A percentile compares a stretch with the other conserved stretches of the same genome.
Evolutionary conservation across 164 flowering plant species (phyloP).

Genomic region (Kingdonia uniflora): DNA sequence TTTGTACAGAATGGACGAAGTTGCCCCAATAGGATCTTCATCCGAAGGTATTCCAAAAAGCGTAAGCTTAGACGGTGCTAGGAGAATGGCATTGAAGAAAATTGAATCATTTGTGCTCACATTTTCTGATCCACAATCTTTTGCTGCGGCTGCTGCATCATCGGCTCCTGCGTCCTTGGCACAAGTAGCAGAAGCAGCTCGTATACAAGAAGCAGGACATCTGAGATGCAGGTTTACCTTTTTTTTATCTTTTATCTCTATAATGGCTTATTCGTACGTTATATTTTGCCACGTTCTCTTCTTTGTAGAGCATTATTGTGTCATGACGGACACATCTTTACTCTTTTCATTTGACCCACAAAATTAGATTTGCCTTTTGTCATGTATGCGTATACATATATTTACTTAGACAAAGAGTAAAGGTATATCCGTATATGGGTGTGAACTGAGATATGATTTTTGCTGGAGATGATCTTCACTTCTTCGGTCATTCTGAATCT

Average conservation of each 20-base stretch:
- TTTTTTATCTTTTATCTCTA: neutral
- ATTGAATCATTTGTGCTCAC: constrained; percentile 71
- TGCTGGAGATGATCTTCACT: too few relatives aligned
- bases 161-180: constrained; percentile 69
- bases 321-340: too few relatives aligned
- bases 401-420: too few relatives aligned
- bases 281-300: too few relatives aligned
- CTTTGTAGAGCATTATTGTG: too few relatives aligned
- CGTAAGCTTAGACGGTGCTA: constrained; percentile 64
- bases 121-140: constrained; percentile 70
- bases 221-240: constrained; percentile 82
- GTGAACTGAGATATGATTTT: too few relatives aligned
- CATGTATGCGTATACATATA: too few relatives aligned
- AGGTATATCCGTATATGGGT: too few relatives aligned
- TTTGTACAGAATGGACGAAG: constrained; percentile 80
- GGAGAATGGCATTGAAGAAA: constrained; percentile 78
- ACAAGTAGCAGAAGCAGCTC: constrained; percentile 73
- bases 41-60: constrained; percentile 62
- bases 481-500: too few relatives aligned
- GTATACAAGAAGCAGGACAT: constrained; percentile 95
- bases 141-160: constrained; percentile 72
- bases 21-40: constrained; percentile 44
- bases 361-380: too few relatives aligned
- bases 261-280: too few relatives aligned
- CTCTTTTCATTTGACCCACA: too few relatives aligned